Percentiles rank a stretch among this genome's conserved stretches.
These are phyloP conservation scores for Hirschfeldia incana DNA, from an alignment of 345 rosid species.

Conservation along the genomic window DNA sequence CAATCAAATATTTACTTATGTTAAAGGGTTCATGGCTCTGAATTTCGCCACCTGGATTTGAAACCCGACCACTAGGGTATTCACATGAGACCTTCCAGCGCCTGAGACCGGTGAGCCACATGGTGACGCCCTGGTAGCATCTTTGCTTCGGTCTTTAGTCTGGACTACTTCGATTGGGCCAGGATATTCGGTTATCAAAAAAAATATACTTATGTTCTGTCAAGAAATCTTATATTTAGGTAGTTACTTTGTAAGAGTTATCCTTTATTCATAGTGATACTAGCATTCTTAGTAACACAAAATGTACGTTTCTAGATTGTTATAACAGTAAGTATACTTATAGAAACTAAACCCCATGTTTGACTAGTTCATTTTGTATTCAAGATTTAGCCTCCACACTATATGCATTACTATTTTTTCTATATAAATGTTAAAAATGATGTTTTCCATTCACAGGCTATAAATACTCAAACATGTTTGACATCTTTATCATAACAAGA, in stretches of 20 bases:
- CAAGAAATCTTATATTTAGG: too few relatives aligned
- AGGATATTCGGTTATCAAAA: too few relatives aligned
- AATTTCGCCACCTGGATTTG: too few relatives aligned
- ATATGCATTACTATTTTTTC: not conserved
- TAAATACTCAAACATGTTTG: not conserved
- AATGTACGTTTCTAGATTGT: not conserved
- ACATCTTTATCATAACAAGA: not conserved
- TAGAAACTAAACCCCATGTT: not conserved
- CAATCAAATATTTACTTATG: too few relatives aligned
- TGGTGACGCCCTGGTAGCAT: too few relatives aligned
- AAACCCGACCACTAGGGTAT: too few relatives aligned
- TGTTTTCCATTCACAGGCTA: not conserved
- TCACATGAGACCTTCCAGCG: too few relatives aligned
- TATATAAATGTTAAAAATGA: not conserved
- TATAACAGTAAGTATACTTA: not conserved
- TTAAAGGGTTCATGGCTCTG: too few relatives aligned
- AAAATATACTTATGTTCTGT: not conserved
- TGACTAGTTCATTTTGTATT: not conserved
- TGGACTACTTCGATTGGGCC: too few relatives aligned
- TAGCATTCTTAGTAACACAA: not conserved
- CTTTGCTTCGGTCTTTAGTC: too few relatives aligned
- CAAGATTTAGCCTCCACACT: not conserved
- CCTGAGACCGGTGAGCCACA: too few relatives aligned
- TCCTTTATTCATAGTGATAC: not conserved
- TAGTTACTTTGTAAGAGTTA: too few relatives aligned